These are phyloP conservation scores for Ogataea pilisensis DNA, from an alignment of 805 yeast species.

Conservation along the genomic window DNA sequence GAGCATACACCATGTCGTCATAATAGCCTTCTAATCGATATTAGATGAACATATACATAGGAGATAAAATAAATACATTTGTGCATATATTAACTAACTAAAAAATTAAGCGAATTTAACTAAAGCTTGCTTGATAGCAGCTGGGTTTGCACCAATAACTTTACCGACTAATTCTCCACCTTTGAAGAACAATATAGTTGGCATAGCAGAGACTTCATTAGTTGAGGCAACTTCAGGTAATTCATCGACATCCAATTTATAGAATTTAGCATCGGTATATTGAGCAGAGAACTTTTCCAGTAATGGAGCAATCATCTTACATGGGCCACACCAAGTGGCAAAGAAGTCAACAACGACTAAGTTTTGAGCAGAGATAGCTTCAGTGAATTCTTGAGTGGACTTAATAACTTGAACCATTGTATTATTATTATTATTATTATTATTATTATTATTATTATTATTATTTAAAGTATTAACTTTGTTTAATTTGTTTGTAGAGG, in stretches of 20 bases:
- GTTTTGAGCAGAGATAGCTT: constrained; percentile 54
- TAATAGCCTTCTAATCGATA: no score
- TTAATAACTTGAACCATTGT: constrained; percentile 52
- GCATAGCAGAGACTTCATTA: constrained; percentile 54
- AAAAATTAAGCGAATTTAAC: constrained; percentile 27
- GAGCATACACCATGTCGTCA: no score
- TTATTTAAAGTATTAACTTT: neutral
- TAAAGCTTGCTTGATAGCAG: constrained; percentile 65
- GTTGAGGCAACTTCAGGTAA: constrained; percentile 71
- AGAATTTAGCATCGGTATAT: constrained; percentile 67
- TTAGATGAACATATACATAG: neutral
- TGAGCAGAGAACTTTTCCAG: constrained; percentile 73
- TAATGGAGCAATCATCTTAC: constrained; percentile 95
- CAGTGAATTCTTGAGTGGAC: constrained; percentile 55
- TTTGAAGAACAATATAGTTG: constrained; percentile 71
- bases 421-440: constrained; percentile 3
- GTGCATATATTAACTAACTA: no score
- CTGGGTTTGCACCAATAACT: constrained; percentile 89
- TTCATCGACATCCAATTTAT: constrained; percentile 90
- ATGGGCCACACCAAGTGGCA: constrained; percentile 99
- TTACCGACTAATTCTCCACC: constrained; percentile 73
- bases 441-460: constrained; percentile 2
- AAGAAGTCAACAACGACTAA: constrained; percentile 92
- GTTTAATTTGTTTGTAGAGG: neutral
- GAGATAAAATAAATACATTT: neutral